Evolutionary conservation across 129 eudicot genomes (phyloP), one percentile per base, ranked within the genome.

Genomic region (Pulicaria dysenterica): DNA sequence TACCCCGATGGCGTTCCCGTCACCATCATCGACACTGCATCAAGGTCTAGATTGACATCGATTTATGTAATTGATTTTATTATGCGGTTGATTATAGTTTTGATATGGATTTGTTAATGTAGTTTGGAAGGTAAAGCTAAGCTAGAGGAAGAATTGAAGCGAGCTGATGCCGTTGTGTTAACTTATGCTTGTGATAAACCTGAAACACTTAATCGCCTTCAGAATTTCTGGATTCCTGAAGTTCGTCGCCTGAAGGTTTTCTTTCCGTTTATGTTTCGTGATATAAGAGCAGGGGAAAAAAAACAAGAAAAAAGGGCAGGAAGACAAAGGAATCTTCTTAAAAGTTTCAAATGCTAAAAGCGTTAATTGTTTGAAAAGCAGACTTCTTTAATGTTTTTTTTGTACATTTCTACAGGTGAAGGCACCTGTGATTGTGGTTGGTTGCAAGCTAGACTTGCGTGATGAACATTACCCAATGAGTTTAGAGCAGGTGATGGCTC

Each of bases 171-270:
- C 5, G 96, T 90, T 0, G 94, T 94, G 68, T 63, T 94, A 31
- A 94, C 99, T 3, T 90, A 94, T 63, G 99, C 97, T 39, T 94
- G 97, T 67, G 99, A 94, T 86, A 88, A 81, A 77, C 86, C 89
- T 59, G 84, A 80, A 19, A 86, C 99, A 4, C 86, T 94, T 16
- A 77, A 70, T 72, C 93, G 92, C 54, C 75, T 94, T 43, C 86
- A 84, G 72, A 78, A 83, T 16, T 90, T 88, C 74, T 94, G 99
- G 99, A 91, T 94, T 83, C 91, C 83, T 4, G 99, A 94, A 78
- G 84, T 94, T 76, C 99, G 96, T 53, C 87, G 97, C 36, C 72
- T 94, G 41, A 90, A 90, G 99, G 99, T 94, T 57, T 57, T 12
- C 40, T 56, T 24, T 68, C 10, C 39, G 5, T 59, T 4, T 16